These are phyloP conservation scores for Neocatenulostroma microsporum DNA, from an alignment of 2,329 filamentous ascomycete species.

Conservation along the genomic window DNA sequence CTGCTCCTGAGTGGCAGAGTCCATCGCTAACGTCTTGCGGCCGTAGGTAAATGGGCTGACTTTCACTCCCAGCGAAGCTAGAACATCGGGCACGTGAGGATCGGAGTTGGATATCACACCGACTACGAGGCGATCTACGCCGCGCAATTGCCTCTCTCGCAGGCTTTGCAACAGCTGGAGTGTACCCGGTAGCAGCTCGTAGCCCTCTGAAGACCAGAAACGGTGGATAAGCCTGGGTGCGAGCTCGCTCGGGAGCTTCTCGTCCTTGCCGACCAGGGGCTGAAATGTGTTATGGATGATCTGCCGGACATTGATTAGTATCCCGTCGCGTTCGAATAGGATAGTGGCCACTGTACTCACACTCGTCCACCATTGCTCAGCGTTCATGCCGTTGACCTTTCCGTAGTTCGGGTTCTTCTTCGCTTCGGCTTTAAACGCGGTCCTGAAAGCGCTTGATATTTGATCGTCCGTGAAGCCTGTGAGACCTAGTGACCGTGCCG, in stretches of 20 bases:
- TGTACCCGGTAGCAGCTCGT: constrained; percentile 43
- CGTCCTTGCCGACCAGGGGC: constrained; percentile 28
- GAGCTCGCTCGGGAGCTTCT: constrained; percentile 39
- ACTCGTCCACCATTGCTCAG: constrained; percentile 53
- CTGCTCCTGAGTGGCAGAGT: constrained; percentile 3
- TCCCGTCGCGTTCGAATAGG: no score
- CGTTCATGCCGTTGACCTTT: constrained; percentile 43
- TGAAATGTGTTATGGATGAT: constrained; percentile 50
- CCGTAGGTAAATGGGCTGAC: constrained; percentile 35
- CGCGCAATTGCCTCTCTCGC: constrained; percentile 17
- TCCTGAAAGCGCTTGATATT: constrained; percentile 34
- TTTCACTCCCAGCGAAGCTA: constrained; percentile 47
- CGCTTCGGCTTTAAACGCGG: constrained; percentile 44
- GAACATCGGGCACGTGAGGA: constrained; percentile 48
- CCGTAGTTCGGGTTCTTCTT: constrained; percentile 53
- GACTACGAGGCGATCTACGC: constrained; percentile 32
- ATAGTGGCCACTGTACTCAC: no score
- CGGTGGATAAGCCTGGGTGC: constrained; percentile 43
- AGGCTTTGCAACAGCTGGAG: constrained; percentile 39
- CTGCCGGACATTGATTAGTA: constrained; percentile 18
- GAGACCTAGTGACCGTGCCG: constrained; percentile 47
- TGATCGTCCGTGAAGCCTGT: constrained; percentile 35
- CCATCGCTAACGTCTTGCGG: not conserved
- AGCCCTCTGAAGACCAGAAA: constrained; percentile 49
- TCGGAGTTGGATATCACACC: constrained; percentile 59